Percentiles rank a stretch among this genome's conserved stretches.
Conservation (phyloP, 805 yeast genomes). For the Lipomyces japonicus region DNA sequence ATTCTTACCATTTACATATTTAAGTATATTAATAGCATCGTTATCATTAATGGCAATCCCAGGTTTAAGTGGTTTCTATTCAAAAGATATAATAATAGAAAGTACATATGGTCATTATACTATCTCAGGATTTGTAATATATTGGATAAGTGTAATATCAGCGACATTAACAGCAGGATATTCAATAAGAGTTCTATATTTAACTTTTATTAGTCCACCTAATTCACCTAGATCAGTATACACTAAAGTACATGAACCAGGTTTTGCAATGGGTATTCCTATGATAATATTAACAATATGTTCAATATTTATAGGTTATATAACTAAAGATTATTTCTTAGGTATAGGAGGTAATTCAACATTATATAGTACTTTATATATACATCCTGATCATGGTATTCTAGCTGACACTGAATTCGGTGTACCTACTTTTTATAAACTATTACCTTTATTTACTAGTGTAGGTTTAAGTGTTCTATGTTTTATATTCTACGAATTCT, state of each 20-base stretch:
- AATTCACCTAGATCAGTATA: too few species aligned
- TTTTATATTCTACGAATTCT: too few species aligned
- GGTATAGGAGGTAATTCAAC: slow-evolving; percentile 27
- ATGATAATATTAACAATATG: too few species aligned
- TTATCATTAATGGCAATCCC: too few species aligned
- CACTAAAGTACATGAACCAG: too few species aligned
- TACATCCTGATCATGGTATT: neutral
- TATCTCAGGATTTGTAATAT: neutral
- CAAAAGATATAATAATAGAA: neutral
- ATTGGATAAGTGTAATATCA: neutral
- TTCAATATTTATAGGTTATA: neutral
- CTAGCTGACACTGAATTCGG: too few species aligned
- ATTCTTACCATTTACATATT: neutral
- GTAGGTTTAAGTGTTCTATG: too few species aligned
- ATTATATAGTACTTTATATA: neutral
- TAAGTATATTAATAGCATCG: neutral
- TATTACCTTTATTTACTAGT: too few species aligned
- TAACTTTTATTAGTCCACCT: too few species aligned
- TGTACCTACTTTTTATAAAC: too few species aligned
- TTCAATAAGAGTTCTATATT: neutral
- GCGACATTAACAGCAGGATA: neutral
- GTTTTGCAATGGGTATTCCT: too few species aligned
- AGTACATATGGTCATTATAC: neutral
- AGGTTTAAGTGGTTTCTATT: too few species aligned
- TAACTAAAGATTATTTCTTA: slow-evolving; percentile 1